Conservation (phyloP, 2,329 filamentous ascomycete species). For the Lasiodiplodia theobromae region DNA sequence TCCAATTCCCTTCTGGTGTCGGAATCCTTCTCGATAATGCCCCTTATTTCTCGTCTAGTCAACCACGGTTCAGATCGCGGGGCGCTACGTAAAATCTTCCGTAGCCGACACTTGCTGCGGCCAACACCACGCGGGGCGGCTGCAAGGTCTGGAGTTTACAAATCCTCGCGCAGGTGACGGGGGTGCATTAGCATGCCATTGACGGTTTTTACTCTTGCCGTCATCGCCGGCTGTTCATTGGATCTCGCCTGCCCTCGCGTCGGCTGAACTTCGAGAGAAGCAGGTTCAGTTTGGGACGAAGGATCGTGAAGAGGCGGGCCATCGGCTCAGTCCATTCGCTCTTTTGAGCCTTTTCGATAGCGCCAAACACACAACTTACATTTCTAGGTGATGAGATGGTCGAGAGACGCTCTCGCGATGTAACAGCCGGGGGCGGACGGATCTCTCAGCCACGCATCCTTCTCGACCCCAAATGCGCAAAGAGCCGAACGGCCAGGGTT, state of each 20-base stretch:
- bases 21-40: not conserved
- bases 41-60: not conserved
- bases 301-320: slow-evolving; percentile 1
- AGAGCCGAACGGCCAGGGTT: not conserved
- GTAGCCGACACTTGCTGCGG: not conserved
- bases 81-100: slow-evolving; percentile 3
- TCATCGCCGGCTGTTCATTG: slow-evolving; percentile 4
- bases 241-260: not conserved
- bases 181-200: not conserved
- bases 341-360: not conserved
- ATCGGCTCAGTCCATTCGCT: not conserved
- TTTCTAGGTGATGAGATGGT: not conserved
- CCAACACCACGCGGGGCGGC: not conserved
- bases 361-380: not conserved
- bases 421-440: not conserved
- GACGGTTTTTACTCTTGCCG: not conserved
- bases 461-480: not conserved
- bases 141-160: not conserved
- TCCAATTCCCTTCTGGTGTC: not conserved
- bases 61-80: not conserved
- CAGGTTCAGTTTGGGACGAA: not conserved
- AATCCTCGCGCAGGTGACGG: not conserved
- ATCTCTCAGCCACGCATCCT: not conserved
- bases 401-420: not conserved
- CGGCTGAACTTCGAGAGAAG: not conserved